A percentile compares a stretch with the other conserved stretches of the same genome.
Evolutionary conservation across 2,329 filamentous ascomycete species (phyloP).

Genomic region (Aspergillus thermomutatus): DNA sequence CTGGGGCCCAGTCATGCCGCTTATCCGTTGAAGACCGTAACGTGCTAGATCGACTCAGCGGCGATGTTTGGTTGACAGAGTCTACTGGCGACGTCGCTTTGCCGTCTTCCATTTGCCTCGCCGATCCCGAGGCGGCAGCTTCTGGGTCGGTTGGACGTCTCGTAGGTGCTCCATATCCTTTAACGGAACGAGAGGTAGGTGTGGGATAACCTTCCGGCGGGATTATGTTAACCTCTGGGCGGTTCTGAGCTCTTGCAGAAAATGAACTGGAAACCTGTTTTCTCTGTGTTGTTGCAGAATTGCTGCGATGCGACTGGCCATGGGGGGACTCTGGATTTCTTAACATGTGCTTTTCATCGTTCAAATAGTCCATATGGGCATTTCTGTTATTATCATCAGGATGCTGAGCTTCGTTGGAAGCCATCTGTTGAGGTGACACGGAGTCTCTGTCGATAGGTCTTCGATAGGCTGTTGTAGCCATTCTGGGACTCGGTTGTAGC

Average conservation of each 20-base stretch:
- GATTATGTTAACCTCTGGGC: slow-evolving; percentile 7
- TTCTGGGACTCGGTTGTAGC: background rate
- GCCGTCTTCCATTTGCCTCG: slow-evolving; percentile 5
- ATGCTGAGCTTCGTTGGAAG: slow-evolving; percentile 14
- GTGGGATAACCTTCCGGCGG: slow-evolving; percentile 7
- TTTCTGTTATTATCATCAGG: slow-evolving; percentile 8
- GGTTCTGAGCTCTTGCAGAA: slow-evolving; percentile 21
- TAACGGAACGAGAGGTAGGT: background rate
- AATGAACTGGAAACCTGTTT: slow-evolving; percentile 21
- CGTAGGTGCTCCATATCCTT: background rate
- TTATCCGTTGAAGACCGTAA: slow-evolving; percentile 27
- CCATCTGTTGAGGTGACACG: slow-evolving; percentile 8
- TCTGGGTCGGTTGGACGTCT: background rate
- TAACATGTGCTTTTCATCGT: slow-evolving; percentile 34
- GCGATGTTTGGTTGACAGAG: slow-evolving; percentile 17
- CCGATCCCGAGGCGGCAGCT: background rate
- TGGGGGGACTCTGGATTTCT: slow-evolving; percentile 59
- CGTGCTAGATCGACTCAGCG: slow-evolving; percentile 31
- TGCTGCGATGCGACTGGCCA: slow-evolving; percentile 35
- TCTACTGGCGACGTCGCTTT: slow-evolving; percentile 13
- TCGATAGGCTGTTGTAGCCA: slow-evolving; percentile 16
- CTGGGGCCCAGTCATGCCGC: slow-evolving; percentile 61
- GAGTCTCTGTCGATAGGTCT: slow-evolving; percentile 7
- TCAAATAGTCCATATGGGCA: slow-evolving; percentile 6
- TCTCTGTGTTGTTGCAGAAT: slow-evolving; percentile 24